Evolutionary conservation across 495 filamentous ascomycete genomes (phyloP).

Genomic region (Neurospora sp.): DNA sequence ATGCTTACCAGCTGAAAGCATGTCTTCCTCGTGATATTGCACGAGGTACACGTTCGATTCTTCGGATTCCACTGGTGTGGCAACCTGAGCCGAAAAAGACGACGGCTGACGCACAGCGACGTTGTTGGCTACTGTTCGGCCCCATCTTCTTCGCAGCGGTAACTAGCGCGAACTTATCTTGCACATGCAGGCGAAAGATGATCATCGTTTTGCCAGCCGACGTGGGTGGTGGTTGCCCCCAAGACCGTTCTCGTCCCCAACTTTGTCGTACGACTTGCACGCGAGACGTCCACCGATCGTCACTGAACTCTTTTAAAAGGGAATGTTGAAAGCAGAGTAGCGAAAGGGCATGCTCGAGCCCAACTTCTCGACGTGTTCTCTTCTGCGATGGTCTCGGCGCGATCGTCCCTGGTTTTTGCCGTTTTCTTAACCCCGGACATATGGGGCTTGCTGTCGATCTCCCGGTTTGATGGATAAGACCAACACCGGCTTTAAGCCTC

Average conservation of each 20-base stretch:
- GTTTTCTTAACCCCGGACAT: neutral
- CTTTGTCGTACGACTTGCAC: neutral
- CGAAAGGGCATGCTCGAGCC: neutral
- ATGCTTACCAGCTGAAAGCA: neutral
- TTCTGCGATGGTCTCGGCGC: neutral
- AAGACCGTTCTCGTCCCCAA: neutral
- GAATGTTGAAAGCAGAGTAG: neutral
- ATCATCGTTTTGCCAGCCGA: neutral
- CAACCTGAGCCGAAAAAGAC: neutral
- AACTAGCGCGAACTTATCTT: neutral
- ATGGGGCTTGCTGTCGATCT: neutral
- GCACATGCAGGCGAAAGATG: neutral
- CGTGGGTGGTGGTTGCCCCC: neutral
- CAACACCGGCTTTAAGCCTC: neutral
- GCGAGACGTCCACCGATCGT: neutral
- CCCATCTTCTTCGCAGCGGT: neutral
- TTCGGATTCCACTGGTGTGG: neutral
- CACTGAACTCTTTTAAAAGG: neutral
- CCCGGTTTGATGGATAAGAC: neutral
- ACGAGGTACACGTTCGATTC: neutral
- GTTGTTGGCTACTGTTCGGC: neutral
- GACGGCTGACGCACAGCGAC: neutral
- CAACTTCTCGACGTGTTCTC: neutral
- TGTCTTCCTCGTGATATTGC: neutral
- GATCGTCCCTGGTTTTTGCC: neutral